These are phyloP conservation scores for Dendrobium officinale DNA, from an alignment of 106 monocot genomes.

Conservation along the genomic window DNA sequence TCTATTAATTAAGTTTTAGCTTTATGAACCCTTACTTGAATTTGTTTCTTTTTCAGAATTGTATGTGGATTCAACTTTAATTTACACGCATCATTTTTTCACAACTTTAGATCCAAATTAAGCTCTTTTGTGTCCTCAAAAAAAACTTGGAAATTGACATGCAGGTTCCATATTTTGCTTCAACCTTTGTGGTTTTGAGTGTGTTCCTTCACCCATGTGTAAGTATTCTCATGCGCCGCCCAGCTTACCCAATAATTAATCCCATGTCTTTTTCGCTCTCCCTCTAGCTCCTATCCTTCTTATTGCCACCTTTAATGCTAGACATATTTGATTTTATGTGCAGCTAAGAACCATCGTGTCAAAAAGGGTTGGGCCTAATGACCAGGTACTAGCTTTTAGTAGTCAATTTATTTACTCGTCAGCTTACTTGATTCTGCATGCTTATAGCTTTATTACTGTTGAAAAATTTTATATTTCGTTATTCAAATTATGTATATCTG, in stretches of 20 bases:
- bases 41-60: too few species aligned
- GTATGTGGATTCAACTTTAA: too few species aligned
- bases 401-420: neutral
- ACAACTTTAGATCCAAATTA: too few species aligned
- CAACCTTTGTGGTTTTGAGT: constrained; percentile 40
- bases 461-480: too few species aligned
- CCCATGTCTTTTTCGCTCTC: neutral
- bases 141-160: constrained; percentile 4
- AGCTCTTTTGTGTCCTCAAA: too few species aligned
- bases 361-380: constrained; percentile 49
- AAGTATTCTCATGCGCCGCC: constrained; percentile 21
- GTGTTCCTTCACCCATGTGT: constrained; percentile 74
- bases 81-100: too few species aligned
- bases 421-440: neutral
- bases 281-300: neutral
- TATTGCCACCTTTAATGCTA: neutral
- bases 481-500: too few species aligned
- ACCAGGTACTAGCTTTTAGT: constrained; percentile 49
- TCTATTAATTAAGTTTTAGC: too few species aligned
- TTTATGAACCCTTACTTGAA: too few species aligned
- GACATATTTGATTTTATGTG: constrained; percentile 4
- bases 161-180: constrained; percentile 78
- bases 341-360: constrained; percentile 87
- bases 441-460: neutral
- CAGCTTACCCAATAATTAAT: neutral